Evolutionary conservation across 495 filamentous ascomycete genomes (phyloP).

Genomic region (Annulohypoxylon nitens): DNA sequence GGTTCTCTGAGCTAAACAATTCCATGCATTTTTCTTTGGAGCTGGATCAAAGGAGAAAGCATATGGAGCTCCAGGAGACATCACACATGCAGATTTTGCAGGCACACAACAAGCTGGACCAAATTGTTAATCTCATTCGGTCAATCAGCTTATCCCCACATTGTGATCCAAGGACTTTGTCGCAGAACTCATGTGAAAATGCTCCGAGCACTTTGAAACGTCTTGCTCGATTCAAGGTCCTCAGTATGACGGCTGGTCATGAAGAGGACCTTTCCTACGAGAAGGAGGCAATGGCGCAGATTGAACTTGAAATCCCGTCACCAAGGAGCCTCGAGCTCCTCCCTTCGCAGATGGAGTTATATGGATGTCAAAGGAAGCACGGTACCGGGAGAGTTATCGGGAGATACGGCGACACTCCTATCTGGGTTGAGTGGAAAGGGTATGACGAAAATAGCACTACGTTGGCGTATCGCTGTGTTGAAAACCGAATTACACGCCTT

Average conservation of each 20-base stretch:
- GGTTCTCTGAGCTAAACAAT: not conserved
- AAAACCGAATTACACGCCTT: slow-evolving; percentile 5
- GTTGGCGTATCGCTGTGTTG: not conserved
- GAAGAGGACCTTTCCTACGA: not conserved
- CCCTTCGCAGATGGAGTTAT: not conserved
- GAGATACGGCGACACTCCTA: not conserved
- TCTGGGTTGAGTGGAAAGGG: slow-evolving; percentile 4
- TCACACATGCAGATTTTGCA: not conserved
- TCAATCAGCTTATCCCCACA: not conserved
- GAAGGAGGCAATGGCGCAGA: not conserved
- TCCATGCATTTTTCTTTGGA: slow-evolving; percentile 5
- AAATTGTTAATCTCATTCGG: slow-evolving; percentile 7
- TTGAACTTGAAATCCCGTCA: not conserved
- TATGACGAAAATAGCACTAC: not conserved
- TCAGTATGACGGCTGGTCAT: not conserved
- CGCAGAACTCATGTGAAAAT: not conserved
- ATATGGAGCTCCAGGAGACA: not conserved
- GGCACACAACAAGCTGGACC: not conserved
- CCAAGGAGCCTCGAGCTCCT: not conserved
- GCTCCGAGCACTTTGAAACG: not conserved
- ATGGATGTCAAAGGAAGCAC: not conserved
- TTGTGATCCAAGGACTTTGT: not conserved
- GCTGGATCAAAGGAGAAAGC: not conserved
- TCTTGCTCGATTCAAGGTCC: slow-evolving; percentile 3
- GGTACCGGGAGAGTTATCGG: not conserved